Evolutionary conservation across 805 yeast genomes (phyloP), one percentile per base, ranked within the genome.

Genomic region (Nakazawaea siamensis): DNA sequence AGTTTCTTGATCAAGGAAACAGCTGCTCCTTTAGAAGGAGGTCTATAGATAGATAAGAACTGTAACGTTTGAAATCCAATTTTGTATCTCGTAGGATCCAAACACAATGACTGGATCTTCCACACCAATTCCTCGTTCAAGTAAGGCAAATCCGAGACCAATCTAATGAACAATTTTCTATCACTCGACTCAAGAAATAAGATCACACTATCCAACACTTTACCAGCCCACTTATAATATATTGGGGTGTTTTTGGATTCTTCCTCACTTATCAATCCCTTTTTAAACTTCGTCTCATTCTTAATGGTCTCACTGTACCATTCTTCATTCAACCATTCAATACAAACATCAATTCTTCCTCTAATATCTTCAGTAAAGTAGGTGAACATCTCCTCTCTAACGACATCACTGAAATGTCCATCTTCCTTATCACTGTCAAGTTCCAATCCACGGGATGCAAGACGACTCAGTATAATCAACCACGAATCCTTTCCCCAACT

Each of bases 251-350:
- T 43, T 18, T 51, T 43, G 5, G 40, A 42, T n/a, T 45, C 40
- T n/a, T 41, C 47, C 39, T 24, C 38, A 34, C 30, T 46, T 44
- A 24, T 42, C 44, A 18, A 40, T 46, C 6, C 47, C 51, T 44
- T 39, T 39, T 23, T 35, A 18, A 40, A 44, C 40, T 44, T 60
- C 39, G 18, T 47, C 40, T 63, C 66, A 39, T 55, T 57, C 32
- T 49, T 47, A 3, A 70, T 69, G 38, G 49, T 59, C 49, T 79
- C 83, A 32, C 73, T 64, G 58, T 74, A 78, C 94, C 96, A 92
- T 55, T 92, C 98, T 57, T 92, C 98, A 48, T 82, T 88, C 37
- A 92, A 60, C 99, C 99, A 92, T 43, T 82, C 87, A 25, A 90
- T 76, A 14, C 86, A 76, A 24, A 80, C 58, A 39, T 84, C 94